A percentile compares a stretch with the other conserved stretches of the same genome.
Conservation (phyloP, 1,284 basidiomycete species). For the Abortiporus biennis region DNA sequence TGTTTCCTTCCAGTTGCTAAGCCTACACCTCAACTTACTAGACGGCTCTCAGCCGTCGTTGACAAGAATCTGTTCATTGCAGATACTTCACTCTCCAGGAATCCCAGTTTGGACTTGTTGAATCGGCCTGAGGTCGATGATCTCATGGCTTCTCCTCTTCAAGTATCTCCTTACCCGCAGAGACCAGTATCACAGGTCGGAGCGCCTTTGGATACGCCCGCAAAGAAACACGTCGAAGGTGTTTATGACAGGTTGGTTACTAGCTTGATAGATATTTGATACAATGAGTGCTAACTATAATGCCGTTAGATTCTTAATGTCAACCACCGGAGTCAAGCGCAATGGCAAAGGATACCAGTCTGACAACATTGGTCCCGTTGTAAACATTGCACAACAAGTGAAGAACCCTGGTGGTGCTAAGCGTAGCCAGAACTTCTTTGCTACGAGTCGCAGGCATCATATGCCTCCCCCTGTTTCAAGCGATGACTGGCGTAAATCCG, state of each 20-base stretch:
- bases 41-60: conserved; percentile 54
- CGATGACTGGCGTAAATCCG: conserved; percentile 35
- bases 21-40: conserved; percentile 34
- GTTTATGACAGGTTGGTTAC: conserved; percentile 58
- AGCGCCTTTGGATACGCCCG: conserved; percentile 42
- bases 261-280: not conserved
- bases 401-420: conserved; percentile 22
- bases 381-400: conserved; percentile 15
- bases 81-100: conserved; percentile 22
- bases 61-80: conserved; percentile 64
- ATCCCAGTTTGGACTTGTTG: conserved; percentile 8
- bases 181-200: conserved; percentile 28
- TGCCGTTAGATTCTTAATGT: conserved; percentile 52
- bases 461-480: conserved; percentile 67
- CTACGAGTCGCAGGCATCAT: conserved; percentile 42
- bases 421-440: conserved; percentile 42
- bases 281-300: not conserved
- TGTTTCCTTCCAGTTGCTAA: conserved; percentile 17
- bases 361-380: conserved; percentile 38
- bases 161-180: conserved; percentile 58
- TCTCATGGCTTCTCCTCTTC: conserved; percentile 49
- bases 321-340: conserved; percentile 67
- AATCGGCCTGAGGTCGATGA: conserved; percentile 31
- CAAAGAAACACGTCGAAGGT: conserved; percentile 50
- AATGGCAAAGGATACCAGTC: conserved; percentile 73